A percentile compares a stretch with the other conserved stretches of the same genome.
phyloP scores from a whole-genome alignment of 768 basidiomycete species.

The Amanita molliuscula region DNA sequence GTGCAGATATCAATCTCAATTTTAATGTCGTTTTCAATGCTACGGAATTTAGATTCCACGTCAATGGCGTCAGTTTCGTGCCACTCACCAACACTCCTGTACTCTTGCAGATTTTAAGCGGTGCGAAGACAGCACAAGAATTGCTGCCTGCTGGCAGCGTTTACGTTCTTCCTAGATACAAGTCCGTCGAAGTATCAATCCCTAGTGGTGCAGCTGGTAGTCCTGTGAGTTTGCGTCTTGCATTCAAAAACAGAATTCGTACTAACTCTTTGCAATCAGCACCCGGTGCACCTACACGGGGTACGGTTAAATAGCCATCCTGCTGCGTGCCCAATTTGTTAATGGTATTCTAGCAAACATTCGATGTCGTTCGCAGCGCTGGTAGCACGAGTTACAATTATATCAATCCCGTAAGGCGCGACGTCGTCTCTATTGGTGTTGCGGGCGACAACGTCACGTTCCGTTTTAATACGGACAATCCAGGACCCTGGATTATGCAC shows the following conservation, averaged over 20 bases:
- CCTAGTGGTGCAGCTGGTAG: not conserved
- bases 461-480: constrained; percentile 39
- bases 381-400: constrained; percentile 29
- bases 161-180: constrained; percentile 34
- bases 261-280: not conserved
- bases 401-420: constrained; percentile 42
- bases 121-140: constrained; percentile 32
- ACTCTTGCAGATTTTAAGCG: constrained; percentile 50
- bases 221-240: constrained; percentile 1
- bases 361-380: constrained; percentile 34
- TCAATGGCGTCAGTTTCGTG: constrained; percentile 21
- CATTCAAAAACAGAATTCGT: not conserved
- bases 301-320: constrained; percentile 11
- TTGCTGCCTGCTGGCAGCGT: constrained; percentile 40
- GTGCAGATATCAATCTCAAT: constrained; percentile 15
- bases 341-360: constrained; percentile 24
- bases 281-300: constrained; percentile 16
- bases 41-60: constrained; percentile 11
- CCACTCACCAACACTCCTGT: constrained; percentile 35
- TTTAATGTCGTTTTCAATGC: constrained; percentile 13
- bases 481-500: constrained; percentile 42
- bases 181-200: constrained; percentile 19
- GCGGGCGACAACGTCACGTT: constrained; percentile 30
- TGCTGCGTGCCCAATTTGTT: not conserved
- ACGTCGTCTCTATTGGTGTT: constrained; percentile 28